These are phyloP conservation scores for Larix sibirica DNA, from an alignment of 83 land plant species.

Conservation along the genomic window DNA sequence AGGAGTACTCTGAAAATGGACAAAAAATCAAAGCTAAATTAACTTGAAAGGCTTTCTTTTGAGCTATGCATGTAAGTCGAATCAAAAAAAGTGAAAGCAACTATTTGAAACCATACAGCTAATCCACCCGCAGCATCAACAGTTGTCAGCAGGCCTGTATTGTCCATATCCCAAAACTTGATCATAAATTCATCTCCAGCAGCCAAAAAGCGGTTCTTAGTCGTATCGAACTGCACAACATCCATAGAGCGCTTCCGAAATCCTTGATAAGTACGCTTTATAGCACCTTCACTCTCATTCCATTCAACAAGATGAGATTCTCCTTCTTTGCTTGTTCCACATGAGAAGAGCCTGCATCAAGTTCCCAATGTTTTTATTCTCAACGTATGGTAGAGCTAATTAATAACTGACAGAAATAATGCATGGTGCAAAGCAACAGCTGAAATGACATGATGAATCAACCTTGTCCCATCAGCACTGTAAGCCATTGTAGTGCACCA, in stretches of 20 bases:
- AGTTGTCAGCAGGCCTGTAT: conserved; percentile 54
- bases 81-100: conserved; percentile 1
- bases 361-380: not conserved
- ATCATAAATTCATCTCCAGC: conserved; percentile 84
- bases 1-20: conserved; percentile 65
- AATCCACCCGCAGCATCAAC: conserved; percentile 86
- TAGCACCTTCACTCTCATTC: conserved; percentile 97
- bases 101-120: conserved; percentile 47
- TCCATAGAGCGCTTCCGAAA: conserved; percentile 74
- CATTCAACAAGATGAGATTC: conserved; percentile 88
- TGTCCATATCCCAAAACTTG: conserved; percentile 97
- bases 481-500: conserved; percentile 95
- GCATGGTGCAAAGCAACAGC: not conserved
- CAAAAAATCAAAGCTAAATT: not conserved
- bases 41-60: not conserved
- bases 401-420: conserved; percentile 1
- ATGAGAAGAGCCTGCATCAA: conserved; percentile 77
- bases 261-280: conserved; percentile 81
- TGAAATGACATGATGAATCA: not conserved
- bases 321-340: conserved; percentile 94
- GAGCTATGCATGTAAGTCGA: not conserved
- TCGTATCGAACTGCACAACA: conserved; percentile 89
- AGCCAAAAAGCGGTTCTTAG: conserved; percentile 81
- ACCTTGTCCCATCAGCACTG: conserved; percentile 96
- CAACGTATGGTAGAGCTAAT: not conserved